Conservation (phyloP, 192 early-diverging fungal genomes). For the Piromyces finnis region DNA sequence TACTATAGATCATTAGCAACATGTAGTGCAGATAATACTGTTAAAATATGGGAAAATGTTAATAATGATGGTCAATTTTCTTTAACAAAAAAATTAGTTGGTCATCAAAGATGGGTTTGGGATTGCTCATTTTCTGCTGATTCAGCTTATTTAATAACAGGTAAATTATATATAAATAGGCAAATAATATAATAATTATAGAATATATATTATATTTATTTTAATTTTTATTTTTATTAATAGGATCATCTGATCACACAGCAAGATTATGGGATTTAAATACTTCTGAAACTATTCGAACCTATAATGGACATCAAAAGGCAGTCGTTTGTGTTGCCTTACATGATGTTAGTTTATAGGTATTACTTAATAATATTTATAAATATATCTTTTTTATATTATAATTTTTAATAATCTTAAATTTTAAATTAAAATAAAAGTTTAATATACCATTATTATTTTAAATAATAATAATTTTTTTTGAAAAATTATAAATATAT, state of each 20-base stretch:
- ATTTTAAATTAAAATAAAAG: too few relatives aligned
- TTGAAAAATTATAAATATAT: too few relatives aligned
- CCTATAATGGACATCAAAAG: conserved; percentile 82
- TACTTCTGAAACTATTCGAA: conserved; percentile 57
- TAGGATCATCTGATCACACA: conserved; percentile 67
- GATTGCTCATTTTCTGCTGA: conserved; percentile 81
- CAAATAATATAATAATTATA: too few relatives aligned
- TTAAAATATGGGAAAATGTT: conserved; percentile 62
- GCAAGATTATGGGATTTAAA: conserved; percentile 67
- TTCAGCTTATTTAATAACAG: conserved; percentile 76
- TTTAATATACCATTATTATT: too few relatives aligned
- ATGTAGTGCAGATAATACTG: conserved; percentile 71
- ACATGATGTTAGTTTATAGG: conserved; percentile 49
- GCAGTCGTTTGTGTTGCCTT: conserved; percentile 72
- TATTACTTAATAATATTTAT: too few relatives aligned
- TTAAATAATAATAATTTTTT: too few relatives aligned
- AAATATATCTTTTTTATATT: too few relatives aligned
- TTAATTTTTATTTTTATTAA: too few relatives aligned
- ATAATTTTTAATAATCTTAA: background rate
- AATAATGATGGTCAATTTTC: conserved; percentile 31
- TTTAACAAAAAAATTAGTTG: conserved; percentile 53
- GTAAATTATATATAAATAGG: conserved; percentile 6
- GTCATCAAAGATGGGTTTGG: conserved; percentile 84
- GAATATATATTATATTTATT: too few relatives aligned
- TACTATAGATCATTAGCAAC: conserved; percentile 63